Base-by-base conservation (phyloP, 768 basidiomycete species). In the Termitomyces sp. region DNA sequence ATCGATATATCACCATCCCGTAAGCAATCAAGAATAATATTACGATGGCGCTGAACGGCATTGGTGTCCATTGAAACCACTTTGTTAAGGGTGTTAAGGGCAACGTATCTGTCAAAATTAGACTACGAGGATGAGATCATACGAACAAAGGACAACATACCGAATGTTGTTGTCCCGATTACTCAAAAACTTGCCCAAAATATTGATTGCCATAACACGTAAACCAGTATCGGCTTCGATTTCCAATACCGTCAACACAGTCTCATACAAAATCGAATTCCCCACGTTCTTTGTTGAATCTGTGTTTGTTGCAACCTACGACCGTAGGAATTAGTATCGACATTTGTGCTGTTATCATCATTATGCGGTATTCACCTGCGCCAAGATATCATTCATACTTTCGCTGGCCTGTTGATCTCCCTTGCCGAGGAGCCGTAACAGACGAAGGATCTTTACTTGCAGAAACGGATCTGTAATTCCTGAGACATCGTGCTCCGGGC, bases 1-100 rank as follows among this genome's bases (percentile, higher is more conserved):
- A 99, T 99, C 10, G 97, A 99, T 56, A 99, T 98, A 65, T 98
- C 97, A 10, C 96, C 97, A 64, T 99, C 97, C n/a, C 96, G 88
- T 40, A 99, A 76, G 76, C 97, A 99, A 70, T 98, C 96, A n/a
- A 99, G 85, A 62, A 99, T 98, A 63, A 92, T 98, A 71, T 96
- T 94, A 26, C 94, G 90, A 71, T 99, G 97, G 24, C 97, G 87
- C 71, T 98, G 96, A 1, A 99, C 97, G 18, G 97, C 97, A 71
- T 92, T 94, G 11, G 96, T 98, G 71, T 98, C 95, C 79, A 98
- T 94, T 9, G 91, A 82, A 7, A 99, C 97, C 38, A 98, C 96
- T 70, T 98, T 98, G 79, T 96, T 98, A 46, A 99, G 82, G 0
- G 97, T 99, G 72, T 99, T 95, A 40, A 98, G 82, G 3, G 97